A percentile compares a stretch with the other conserved stretches of the same genome.
These are phyloP conservation scores for Beta vulgaris DNA, from an alignment of 148 eudicot genomes.

Conservation along the genomic window DNA sequence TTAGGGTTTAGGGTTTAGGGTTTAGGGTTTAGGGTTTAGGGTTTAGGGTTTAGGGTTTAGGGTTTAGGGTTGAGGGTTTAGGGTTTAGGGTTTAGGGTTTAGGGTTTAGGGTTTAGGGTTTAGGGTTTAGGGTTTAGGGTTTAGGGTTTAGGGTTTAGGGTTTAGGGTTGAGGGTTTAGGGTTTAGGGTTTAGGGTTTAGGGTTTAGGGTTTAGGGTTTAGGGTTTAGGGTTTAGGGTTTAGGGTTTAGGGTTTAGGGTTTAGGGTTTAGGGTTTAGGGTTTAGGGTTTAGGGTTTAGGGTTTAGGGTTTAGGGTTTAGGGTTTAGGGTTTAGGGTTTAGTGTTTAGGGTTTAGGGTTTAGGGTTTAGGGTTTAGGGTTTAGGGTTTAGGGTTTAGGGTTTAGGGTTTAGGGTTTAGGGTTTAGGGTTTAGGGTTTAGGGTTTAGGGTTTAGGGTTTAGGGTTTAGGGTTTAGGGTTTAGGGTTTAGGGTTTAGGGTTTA, in stretches of 20 bases:
- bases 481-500: conserved; percentile 16
- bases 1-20: conserved; percentile 31
- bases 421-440: conserved; percentile 29
- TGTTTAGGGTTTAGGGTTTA: conserved; percentile 25
- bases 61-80: conserved; percentile 22
- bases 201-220: conserved; percentile 34
- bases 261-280: conserved; percentile 30
- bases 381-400: conserved; percentile 29
- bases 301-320: conserved; percentile 10
- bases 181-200: conserved; percentile 31
- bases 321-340: conserved; percentile 15
- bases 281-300: conserved; percentile 15
- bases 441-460: conserved; percentile 26
- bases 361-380: conserved; percentile 39
- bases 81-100: conserved; percentile 27
- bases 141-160: conserved; percentile 26
- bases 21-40: conserved; percentile 23
- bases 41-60: conserved; percentile 21
- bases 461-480: conserved; percentile 24
- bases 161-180: conserved; percentile 30
- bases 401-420: conserved; percentile 22
- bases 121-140: conserved; percentile 31
- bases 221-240: conserved; percentile 28
- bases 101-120: conserved; percentile 35
- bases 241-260: conserved; percentile 33